Base-by-base conservation (phyloP, 2,329 filamentous ascomycete genomes). In the Aureobasidium sp. region DNA sequence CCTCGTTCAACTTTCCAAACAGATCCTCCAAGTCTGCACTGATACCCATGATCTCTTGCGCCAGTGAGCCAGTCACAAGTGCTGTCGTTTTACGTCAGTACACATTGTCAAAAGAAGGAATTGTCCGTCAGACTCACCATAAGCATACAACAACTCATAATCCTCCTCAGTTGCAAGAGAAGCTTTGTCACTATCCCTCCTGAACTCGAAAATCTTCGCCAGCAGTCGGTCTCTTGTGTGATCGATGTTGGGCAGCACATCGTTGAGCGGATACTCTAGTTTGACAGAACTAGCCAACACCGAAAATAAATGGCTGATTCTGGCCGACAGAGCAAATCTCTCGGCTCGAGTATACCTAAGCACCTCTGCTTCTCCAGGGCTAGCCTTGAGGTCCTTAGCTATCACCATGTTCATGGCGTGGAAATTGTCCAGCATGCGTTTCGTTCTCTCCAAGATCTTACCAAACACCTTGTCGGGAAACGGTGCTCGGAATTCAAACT, bases 361-460 rank as follows among this genome's bases (percentile, higher is more conserved):
- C 41, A 97, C 82, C 9, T 88, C 87, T 62, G 87, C 85, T 76
- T 97, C 93, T 4, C 93, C 92, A 29, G 87, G 84, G 2, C 87
- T 91, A 1, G 90, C 83, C 41, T 83, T 83, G 12, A 87, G 79
- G 63, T 93, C 89, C 70, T 92, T 93, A 70, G 89, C 82, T 41
- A 96, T 91, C 65, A 97, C 87, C 12, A 97, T 84, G 66, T 93
- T 95, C 90, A 99, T 96, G 57, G 92, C 91, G 71, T 97, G 92
- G 74, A 99, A 97, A 41, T 90, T 88, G 74, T 97, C 92, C 5
- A 97, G 84, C 75, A 97, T 90, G 58, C 88, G 86, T 65, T 88
- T 87, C 0, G 92, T 96, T 11, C 87, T 87, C 25, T 84, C 83
- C 71, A 97, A 82, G 62, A 97, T 88, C 39, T 86, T 84, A 5